Percentiles rank a stretch among this genome's conserved stretches.
These are phyloP conservation scores for Angomonas deanei DNA, from an alignment of 208 protist genomes.

Conservation along the genomic window DNA sequence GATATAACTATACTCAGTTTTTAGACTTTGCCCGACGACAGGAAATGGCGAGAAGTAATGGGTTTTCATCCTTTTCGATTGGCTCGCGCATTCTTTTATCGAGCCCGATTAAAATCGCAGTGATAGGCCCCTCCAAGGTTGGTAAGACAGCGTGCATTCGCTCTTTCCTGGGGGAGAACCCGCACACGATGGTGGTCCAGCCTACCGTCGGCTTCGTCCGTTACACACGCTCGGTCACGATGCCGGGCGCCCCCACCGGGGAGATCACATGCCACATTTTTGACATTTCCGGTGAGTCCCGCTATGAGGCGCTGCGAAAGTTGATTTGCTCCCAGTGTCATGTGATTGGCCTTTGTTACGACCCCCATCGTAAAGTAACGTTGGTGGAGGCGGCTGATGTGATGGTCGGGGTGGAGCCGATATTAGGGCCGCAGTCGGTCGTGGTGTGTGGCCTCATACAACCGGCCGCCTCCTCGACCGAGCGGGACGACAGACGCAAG, in stretches of 20 bases:
- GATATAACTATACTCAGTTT: conserved; percentile 89
- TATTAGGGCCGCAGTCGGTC: conserved; percentile 69
- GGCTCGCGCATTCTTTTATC: conserved; percentile 62
- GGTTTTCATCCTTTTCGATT: conserved; percentile 68
- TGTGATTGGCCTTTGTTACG: conserved; percentile 73
- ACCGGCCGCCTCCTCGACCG: not conserved
- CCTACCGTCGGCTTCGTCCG: conserved; percentile 65
- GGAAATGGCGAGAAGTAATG: conserved; percentile 74
- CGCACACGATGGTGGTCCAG: conserved; percentile 13
- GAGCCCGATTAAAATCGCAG: conserved; percentile 59
- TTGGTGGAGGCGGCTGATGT: conserved; percentile 77
- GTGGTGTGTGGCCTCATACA: conserved; percentile 66
- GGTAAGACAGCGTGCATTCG: conserved; percentile 63
- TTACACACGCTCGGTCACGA: conserved; percentile 28
- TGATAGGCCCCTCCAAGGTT: conserved; percentile 66
- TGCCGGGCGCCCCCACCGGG: conserved; percentile 31
- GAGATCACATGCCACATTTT: conserved; percentile 66
- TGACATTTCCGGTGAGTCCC: conserved; percentile 54
- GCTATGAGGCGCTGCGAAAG: conserved; percentile 67
- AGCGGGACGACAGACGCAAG: not conserved
- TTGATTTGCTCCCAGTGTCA: conserved; percentile 76
- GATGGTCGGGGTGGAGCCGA: conserved; percentile 65
- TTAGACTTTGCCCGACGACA: conserved; percentile 71
- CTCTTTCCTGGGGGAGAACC: conserved; percentile 30
- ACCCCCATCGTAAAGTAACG: conserved; percentile 57